Conservation (phyloP, 257 asterid species). For the Lantana camara region DNA sequence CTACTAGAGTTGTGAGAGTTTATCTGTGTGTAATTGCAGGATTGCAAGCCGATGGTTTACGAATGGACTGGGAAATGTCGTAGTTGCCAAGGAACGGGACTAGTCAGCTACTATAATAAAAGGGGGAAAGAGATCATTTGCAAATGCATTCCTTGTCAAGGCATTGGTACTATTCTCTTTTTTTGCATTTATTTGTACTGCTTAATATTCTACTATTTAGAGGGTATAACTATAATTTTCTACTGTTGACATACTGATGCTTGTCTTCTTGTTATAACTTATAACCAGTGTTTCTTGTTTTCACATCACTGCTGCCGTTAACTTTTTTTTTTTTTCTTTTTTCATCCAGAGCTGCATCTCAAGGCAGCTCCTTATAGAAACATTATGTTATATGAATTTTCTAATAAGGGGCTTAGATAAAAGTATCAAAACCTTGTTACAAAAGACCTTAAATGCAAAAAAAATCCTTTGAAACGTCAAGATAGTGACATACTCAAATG, state of each 20-base stretch:
- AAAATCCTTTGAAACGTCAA: background rate
- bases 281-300: background rate
- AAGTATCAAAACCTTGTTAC: background rate
- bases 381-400: background rate
- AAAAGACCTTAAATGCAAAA: background rate
- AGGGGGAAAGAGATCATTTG: slow-evolving; percentile 85
- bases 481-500: too few species aligned
- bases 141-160: slow-evolving; percentile 94
- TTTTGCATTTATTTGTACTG: background rate
- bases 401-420: background rate
- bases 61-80: slow-evolving; percentile 98
- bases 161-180: slow-evolving; percentile 58
- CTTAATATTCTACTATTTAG: slow-evolving; percentile 11
- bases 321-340: background rate
- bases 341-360: background rate
- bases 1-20: background rate
- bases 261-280: slow-evolving; percentile 7
- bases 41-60: slow-evolving; percentile 82
- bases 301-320: background rate
- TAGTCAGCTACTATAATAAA: slow-evolving; percentile 78
- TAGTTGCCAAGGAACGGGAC: slow-evolving; percentile 94
- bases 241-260: background rate
- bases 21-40: slow-evolving; percentile 38
- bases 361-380: background rate
- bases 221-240: background rate